Evolutionary conservation across 768 basidiomycete genomes (phyloP), one percentile per base, ranked within the genome.

Genomic region (Collybiopsis confluens): DNA sequence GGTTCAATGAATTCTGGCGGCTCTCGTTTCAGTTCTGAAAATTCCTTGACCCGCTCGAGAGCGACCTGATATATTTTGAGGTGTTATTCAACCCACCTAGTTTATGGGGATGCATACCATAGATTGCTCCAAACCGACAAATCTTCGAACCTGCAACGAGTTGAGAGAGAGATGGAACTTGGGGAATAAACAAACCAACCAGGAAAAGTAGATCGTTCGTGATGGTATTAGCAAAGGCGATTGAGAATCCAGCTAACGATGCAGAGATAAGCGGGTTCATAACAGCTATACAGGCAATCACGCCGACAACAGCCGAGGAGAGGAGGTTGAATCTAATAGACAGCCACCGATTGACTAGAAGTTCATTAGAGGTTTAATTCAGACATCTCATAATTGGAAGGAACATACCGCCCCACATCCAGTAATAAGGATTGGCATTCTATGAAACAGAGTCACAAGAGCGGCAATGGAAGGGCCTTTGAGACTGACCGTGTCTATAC

Each of bases 31-130:
- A 94, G 69, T 58, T 92, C 89, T 3, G 92, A 88, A 65, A 88
- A 95, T 70, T 96, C 94, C 64, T 93, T 93, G 66, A 96, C 82
- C 48, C 94, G 86, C 66, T 95, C 92, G 33, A 92, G 71, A 28
- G 90, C 86, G 59, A 92, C 88, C 88, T 89, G 52, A 28, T 41
- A 35, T 18, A 45, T 43, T 20, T 48, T 24, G 20, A 61, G 7
- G n/a, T 33, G 8, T 18, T 24, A 9, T 23, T n/a, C 52, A 20
- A 27, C 18, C 27, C 27, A 54, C 13, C 20, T 15, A 37, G 37
- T 26, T 3, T 11, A 15, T 18, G 33, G 16, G 20, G 15, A 18
- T 7, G 57, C 70, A 55, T 54, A 90, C 93, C 92, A 97, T 93
- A 11, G 88, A 88, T 68, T 97, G 93, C 64, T 97, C 92, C 18